Conservation (phyloP, 345 rosid genomes). For the Bruguiera sexangula region DNA sequence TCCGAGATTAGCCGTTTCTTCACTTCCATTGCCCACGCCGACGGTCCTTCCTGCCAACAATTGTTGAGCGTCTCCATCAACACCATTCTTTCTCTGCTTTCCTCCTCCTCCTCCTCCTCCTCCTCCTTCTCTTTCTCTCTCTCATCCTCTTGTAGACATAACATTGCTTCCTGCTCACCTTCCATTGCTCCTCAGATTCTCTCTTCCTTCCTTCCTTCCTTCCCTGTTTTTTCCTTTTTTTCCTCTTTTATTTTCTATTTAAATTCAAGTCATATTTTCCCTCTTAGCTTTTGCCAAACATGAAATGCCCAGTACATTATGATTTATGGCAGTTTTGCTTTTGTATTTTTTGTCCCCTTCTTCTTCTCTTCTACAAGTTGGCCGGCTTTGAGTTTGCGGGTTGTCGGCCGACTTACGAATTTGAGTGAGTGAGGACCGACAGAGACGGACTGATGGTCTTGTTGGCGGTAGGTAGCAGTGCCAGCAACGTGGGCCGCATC, state of each 20-base stretch:
- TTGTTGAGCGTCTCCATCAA: constrained; percentile 11
- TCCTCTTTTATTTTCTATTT: neutral
- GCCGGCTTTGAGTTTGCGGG: no score
- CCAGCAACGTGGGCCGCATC: no score
- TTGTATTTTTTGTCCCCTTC: no score
- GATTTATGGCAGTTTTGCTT: no score
- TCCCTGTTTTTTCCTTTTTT: neutral
- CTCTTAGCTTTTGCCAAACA: neutral
- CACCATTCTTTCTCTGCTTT: neutral
- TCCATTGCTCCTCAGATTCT: neutral
- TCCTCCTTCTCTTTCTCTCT: neutral
- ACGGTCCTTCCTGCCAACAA: constrained; percentile 24
- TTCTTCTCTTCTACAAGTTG: no score
- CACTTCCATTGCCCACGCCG: constrained; percentile 36
- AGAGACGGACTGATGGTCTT: no score
- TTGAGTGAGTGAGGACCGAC: no score
- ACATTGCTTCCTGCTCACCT: no score
- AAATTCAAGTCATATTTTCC: neutral
- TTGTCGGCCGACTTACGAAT: no score
- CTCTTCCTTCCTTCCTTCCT: no score
- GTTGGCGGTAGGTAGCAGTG: no score
- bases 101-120: neutral
- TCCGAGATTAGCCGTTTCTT: constrained; percentile 29
- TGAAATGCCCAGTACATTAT: neutral
- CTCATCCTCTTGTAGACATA: neutral